phyloP scores from a whole-genome alignment of 495 filamentous ascomycete genomes.

The Penicillium desertorum region DNA sequence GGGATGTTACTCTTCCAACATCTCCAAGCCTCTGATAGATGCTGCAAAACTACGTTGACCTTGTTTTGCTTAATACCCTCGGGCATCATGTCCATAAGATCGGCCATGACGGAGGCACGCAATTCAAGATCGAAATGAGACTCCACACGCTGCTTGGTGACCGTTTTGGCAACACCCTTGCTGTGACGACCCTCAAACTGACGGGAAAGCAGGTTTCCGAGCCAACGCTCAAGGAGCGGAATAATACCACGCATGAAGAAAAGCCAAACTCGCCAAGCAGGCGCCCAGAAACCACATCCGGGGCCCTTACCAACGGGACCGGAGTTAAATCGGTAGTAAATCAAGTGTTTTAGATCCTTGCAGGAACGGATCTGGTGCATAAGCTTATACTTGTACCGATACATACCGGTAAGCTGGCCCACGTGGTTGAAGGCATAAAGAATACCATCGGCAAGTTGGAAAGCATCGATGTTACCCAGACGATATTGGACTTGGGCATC shows the following conservation, averaged over 20 bases:
- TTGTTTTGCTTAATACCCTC: slow-evolving; percentile 99
- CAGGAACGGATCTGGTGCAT: slow-evolving; percentile 99
- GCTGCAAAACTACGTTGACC: slow-evolving; percentile 96
- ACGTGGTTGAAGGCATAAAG: slow-evolving; percentile 99
- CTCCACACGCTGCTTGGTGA: slow-evolving; percentile 98
- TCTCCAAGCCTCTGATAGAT: slow-evolving; percentile 96
- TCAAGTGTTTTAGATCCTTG: slow-evolving; percentile 98
- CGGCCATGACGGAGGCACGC: slow-evolving; percentile 96
- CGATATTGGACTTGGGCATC: slow-evolving; percentile 99
- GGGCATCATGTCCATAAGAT: slow-evolving; percentile 99
- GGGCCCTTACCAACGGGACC: slow-evolving; percentile 97
- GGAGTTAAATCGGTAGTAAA: slow-evolving; percentile 99
- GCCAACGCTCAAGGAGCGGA: slow-evolving; percentile 93
- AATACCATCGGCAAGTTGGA: slow-evolving; percentile 98
- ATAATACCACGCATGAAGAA: slow-evolving; percentile 99
- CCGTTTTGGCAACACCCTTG: slow-evolving; percentile 98
- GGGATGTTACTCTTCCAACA: slow-evolving; percentile 99
- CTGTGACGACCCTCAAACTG: slow-evolving; percentile 99
- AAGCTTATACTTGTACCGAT: slow-evolving; percentile 99
- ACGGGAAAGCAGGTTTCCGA: slow-evolving; percentile 92
- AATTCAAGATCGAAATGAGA: slow-evolving; percentile 98
- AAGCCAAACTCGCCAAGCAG: slow-evolving; percentile 99
- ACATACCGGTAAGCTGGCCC: slow-evolving; percentile 98
- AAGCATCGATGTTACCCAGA: slow-evolving; percentile 97
- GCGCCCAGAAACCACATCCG: slow-evolving; percentile 99